These are phyloP conservation scores for Ogataea pini DNA, from an alignment of 805 yeast species.

Conservation along the genomic window DNA sequence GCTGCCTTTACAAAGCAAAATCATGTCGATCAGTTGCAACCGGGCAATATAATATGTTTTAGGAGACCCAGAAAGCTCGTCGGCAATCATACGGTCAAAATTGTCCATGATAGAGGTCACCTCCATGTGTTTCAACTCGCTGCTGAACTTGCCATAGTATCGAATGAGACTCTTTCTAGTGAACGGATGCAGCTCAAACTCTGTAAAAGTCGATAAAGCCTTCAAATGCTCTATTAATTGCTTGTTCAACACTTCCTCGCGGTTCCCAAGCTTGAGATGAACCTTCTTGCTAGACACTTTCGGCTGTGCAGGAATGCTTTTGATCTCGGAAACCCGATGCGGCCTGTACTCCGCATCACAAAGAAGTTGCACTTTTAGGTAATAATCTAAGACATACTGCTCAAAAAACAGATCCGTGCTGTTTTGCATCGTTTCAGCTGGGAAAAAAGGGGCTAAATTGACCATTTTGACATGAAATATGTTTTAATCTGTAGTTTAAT, in stretches of 20 bases:
- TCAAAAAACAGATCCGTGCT: slow-evolving; percentile 17
- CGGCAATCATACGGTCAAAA: slow-evolving; percentile 12
- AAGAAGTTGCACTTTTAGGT: slow-evolving; percentile 29
- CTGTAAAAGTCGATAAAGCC: slow-evolving; percentile 18
- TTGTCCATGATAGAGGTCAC: slow-evolving; percentile 13
- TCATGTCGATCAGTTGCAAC: slow-evolving; percentile 21
- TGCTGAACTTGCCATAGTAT: slow-evolving; percentile 17
- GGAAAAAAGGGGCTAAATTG: background rate
- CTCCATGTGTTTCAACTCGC: slow-evolving; percentile 22
- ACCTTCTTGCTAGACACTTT: slow-evolving; percentile 20
- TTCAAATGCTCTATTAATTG: slow-evolving; percentile 22
- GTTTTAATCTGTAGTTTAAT: too few species aligned
- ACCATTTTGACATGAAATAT: background rate
- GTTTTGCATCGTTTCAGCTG: background rate
- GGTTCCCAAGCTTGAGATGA: slow-evolving; percentile 26
- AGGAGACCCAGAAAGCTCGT: slow-evolving; percentile 6
- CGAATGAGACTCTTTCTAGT: slow-evolving; percentile 17
- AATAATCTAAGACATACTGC: slow-evolving; percentile 29
- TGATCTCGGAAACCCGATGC: slow-evolving; percentile 22
- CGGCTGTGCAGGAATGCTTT: slow-evolving; percentile 23
- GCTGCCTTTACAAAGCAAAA: slow-evolving; percentile 20
- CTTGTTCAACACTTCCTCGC: slow-evolving; percentile 26
- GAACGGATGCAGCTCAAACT: slow-evolving; percentile 17
- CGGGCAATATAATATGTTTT: slow-evolving; percentile 15
- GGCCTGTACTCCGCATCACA: slow-evolving; percentile 25